Evolutionary conservation across 805 yeast species (phyloP).

Genomic region (Kuraishia molischiana): DNA sequence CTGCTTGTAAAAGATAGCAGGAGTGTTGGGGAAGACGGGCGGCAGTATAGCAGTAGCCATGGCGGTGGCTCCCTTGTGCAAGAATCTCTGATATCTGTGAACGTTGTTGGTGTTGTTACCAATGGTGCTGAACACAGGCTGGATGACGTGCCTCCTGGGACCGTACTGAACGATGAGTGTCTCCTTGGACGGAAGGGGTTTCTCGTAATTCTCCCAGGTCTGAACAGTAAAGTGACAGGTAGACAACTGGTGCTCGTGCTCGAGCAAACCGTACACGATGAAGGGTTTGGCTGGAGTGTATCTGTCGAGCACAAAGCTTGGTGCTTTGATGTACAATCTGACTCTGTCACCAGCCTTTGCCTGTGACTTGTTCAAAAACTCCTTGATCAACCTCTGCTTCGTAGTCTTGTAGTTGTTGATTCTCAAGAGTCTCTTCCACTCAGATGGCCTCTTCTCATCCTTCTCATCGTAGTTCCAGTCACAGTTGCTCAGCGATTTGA

Average conservation of each 20-base stretch:
- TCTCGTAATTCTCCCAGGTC: slow-evolving; percentile 84
- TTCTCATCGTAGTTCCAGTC: slow-evolving; percentile 83
- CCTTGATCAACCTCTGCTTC: slow-evolving; percentile 57
- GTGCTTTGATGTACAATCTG: slow-evolving; percentile 48
- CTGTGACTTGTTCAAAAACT: slow-evolving; percentile 35
- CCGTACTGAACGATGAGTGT: slow-evolving; percentile 85
- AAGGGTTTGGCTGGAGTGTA: slow-evolving; percentile 39
- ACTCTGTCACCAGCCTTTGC: slow-evolving; percentile 58
- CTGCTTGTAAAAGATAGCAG: slow-evolving; percentile 73
- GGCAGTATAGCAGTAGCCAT: slow-evolving; percentile 89
- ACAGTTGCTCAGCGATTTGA: slow-evolving; percentile 70
- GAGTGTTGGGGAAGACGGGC: slow-evolving; percentile 71
- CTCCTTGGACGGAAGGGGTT: slow-evolving; percentile 80
- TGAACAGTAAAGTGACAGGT: slow-evolving; percentile 74
- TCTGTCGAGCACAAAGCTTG: slow-evolving; percentile 33
- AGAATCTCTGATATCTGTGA: slow-evolving; percentile 74
- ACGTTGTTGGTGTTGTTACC: slow-evolving; percentile 76
- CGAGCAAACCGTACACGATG: slow-evolving; percentile 62
- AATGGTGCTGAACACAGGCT: slow-evolving; percentile 77
- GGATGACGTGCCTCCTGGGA: slow-evolving; percentile 73
- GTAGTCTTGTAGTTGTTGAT: slow-evolving; percentile 72
- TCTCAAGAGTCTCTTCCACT: slow-evolving; percentile 68
- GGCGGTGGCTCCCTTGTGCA: slow-evolving; percentile 65
- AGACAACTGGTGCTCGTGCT: slow-evolving; percentile 81
- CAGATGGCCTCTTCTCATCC: slow-evolving; percentile 62